phyloP scores from a whole-genome alignment of 345 rosid species.

The Eucalyptus cladocalyx region DNA sequence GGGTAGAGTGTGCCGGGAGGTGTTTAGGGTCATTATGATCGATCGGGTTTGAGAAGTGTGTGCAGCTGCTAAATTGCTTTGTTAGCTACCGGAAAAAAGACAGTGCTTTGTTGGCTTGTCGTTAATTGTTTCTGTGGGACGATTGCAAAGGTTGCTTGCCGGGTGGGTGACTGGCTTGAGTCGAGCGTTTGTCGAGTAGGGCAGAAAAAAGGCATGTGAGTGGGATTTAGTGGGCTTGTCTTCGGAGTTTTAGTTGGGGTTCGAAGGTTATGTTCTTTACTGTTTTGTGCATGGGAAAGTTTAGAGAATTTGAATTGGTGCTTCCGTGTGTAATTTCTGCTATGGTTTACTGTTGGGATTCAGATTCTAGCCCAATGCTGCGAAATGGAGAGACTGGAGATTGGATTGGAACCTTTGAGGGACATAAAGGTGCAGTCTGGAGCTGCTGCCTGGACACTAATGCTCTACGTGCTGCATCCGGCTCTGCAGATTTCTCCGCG shows the following conservation, averaged over 20 bases:
- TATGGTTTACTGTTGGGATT: not conserved
- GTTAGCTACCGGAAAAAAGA: not conserved
- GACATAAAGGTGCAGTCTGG: conserved; percentile 99
- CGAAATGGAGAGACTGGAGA: conserved; percentile 99
- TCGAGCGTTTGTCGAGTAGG: not conserved
- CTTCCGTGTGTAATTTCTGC: not conserved
- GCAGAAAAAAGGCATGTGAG: not conserved
- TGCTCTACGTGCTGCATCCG: conserved; percentile 92
- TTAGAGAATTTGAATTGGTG: not conserved
- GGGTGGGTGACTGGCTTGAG: not conserved
- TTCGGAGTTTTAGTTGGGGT: not conserved
- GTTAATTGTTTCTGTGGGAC: not conserved
- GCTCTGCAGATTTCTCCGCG: conserved; percentile 98
- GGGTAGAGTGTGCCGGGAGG: not conserved
- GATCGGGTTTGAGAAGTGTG: not conserved
- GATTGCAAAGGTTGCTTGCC: not conserved
- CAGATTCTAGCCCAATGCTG: conserved; percentile 95
- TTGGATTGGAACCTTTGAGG: conserved; percentile 98
- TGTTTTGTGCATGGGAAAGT: not conserved
- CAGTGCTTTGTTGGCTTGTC: not conserved
- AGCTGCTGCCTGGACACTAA: conserved; percentile 82
- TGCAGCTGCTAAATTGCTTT: not conserved
- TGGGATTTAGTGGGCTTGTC: not conserved
- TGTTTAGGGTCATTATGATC: not conserved
- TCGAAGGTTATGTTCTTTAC: not conserved